Evolutionary conservation across 352 stramenopile genomes (phyloP), one percentile per base, ranked within the genome.

Genomic region (Pythium rishiriense): DNA sequence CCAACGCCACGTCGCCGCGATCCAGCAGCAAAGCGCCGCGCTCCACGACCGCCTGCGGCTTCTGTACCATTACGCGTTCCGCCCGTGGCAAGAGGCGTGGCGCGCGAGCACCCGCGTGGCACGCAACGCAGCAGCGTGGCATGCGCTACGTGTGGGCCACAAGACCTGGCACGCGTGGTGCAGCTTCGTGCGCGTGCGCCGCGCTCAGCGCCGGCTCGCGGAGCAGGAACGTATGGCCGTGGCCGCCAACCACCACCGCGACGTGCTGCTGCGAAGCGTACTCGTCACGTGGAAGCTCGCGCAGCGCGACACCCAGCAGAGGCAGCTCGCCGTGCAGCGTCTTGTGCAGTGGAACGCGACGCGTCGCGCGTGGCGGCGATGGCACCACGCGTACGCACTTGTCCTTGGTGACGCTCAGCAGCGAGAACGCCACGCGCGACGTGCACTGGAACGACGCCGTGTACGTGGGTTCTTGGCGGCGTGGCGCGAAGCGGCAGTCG

Each of bases 51-150:
- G 63, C 14, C 51, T 54, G 14, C 78, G 79, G 10, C 47, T 91
- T 24, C 37, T 86, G 7, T 78, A 70, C 37, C 78, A 79, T 68
- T 89, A 86, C 49, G 80, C 65, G 0, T 70, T 85, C 19, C 26
- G 70, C 15, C 78, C 78, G 7, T 86, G 82, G 64, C 62, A 72
- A 50, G 69, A 70, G 17, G 54, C 76, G 21, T 75, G 74, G 45
- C 39, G 58, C 17, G 35, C 57, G 4, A 60, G 63, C 4, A 58
- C 77, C 41, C 72, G 78, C 50, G 64, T 87, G 1, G 45, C 53
- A 21, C 61, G 29, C 15, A 76, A 81, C 12, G 78, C 77, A 9
- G 39, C 25, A 4, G 45, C 66, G 28, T 91, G 81, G 81, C 72
- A 83, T 48, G 53, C 69, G 22, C 55, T 89, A 26, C 78, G 79